Base-by-base conservation (phyloP, 1,284 basidiomycete species). In the Trichosporon asahii region DNA sequence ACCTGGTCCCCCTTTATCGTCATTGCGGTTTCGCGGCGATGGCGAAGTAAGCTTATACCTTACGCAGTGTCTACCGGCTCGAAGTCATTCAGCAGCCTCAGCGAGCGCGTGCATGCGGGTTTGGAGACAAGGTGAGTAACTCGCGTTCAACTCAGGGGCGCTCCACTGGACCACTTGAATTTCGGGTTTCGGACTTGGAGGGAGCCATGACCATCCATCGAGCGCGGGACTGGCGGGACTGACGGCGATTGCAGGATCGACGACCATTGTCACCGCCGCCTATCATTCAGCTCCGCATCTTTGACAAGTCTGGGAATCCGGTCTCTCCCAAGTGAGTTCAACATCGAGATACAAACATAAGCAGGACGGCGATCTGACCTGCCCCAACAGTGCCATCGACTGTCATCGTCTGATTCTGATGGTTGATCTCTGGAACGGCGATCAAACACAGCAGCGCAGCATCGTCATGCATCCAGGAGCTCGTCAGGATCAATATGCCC, bases 101-200 rank as follows among this genome's bases (percentile, higher is more conserved):
- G 64, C 88, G 94, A 60, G 94, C 94, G 44, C 88, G 94, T 75
- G 95, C 95, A 89, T 95, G 94, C 82, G 94, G 94, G 3, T 95
- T 95, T 83, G 94, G 94, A 66, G 93, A 95, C 85, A 95, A 95
- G 86, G 94, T 93, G 73, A 69, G 85, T 82, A 29, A 37, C 40
- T 53, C 21, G 2, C 5, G 14, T n/a, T 23, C 29, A 14, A 29
- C 7, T 60, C 57, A 31, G 57, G 57, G 27, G 27, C 57, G 18
- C 57, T 18, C 9, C 18, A 29, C 57, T 29, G 27, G 57, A 33
- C 4, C 29, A 18, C 18, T 18, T 29, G 18, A 29, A 60, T 31
- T 31, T 64, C 33, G 40, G 53, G 7, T n/a, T 61, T 23, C 57
- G 57, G 27, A 21, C 37, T 12, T 69, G 12, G 9, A 25, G 64